A percentile compares a stretch with the other conserved stretches of the same genome.
Conservation (phyloP, 768 basidiomycete genomes). For the Punctularia strigosozonata region DNA sequence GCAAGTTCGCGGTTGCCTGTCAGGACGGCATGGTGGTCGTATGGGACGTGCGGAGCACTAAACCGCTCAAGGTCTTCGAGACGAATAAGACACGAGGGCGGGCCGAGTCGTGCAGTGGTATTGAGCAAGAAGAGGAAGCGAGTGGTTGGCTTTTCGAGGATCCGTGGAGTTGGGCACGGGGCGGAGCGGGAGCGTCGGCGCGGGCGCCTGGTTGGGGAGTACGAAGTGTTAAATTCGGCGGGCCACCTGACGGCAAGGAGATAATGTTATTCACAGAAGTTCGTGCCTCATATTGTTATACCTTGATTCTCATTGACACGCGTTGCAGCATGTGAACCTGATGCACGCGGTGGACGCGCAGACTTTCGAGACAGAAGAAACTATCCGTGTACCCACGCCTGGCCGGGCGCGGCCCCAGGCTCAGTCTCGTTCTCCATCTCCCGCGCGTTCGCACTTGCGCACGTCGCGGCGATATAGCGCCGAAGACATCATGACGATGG, state of each 20-base stretch:
- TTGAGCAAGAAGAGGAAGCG: no score
- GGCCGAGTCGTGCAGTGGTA: slow-evolving; percentile 21
- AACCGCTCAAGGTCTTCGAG: slow-evolving; percentile 57
- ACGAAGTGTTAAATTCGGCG: slow-evolving; percentile 76
- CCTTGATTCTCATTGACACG: not conserved
- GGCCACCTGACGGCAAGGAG: slow-evolving; percentile 52
- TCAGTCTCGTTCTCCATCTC: slow-evolving; percentile 7
- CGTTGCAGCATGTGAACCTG: slow-evolving; percentile 62
- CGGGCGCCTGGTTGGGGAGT: slow-evolving; percentile 76
- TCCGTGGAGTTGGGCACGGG: slow-evolving; percentile 57
- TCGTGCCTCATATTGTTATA: slow-evolving; percentile 8
- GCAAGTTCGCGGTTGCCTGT: slow-evolving; percentile 73
- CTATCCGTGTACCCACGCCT: slow-evolving; percentile 40
- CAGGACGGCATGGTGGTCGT: slow-evolving; percentile 74
- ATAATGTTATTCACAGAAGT: slow-evolving; percentile 89
- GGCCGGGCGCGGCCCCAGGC: slow-evolving; percentile 14
- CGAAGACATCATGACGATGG: no score
- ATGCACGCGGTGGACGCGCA: slow-evolving; percentile 80
- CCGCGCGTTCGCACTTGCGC: slow-evolving; percentile 7
- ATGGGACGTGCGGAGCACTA: slow-evolving; percentile 72
- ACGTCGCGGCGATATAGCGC: no score
- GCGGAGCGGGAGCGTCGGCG: slow-evolving; percentile 22
- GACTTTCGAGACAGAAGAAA: slow-evolving; percentile 72
- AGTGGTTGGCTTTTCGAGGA: slow-evolving; percentile 50
- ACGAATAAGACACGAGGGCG: slow-evolving; percentile 29